Percentiles rank a stretch among this genome's conserved stretches.
phyloP scores from a whole-genome alignment of 2,329 filamentous ascomycete genomes.

The Cercospora sp. region DNA sequence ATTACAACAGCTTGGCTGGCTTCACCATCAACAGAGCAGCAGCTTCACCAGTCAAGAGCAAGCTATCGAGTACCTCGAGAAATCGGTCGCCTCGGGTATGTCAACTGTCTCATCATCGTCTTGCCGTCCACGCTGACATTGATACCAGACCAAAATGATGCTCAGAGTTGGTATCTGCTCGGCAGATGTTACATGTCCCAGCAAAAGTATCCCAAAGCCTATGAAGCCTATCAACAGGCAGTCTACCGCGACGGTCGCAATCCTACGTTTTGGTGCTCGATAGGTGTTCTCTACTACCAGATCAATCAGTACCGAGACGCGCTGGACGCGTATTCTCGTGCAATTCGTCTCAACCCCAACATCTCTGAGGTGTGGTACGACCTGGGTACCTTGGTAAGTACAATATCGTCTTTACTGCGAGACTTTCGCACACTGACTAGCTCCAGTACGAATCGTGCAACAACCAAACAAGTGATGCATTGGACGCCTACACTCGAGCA shows the following conservation, averaged over 20 bases:
- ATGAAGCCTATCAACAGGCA: constrained; percentile 97
- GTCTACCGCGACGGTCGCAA: constrained; percentile 97
- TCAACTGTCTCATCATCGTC: background rate
- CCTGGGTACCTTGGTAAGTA: constrained; percentile 83
- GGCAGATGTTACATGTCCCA: constrained; percentile 99
- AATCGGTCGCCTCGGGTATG: constrained; percentile 89
- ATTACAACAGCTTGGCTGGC: constrained; percentile 93
- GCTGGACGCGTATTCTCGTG: constrained; percentile 93
- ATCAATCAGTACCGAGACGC: constrained; percentile 99
- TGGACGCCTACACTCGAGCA: constrained; percentile 92
- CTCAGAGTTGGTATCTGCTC: constrained; percentile 97
- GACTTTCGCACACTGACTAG: constrained; percentile 36
- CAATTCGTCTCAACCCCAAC: constrained; percentile 94
- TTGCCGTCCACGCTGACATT: background rate
- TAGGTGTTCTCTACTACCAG: constrained; percentile 97
- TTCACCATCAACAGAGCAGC: constrained; percentile 93
- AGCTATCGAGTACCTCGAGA: constrained; percentile 95
- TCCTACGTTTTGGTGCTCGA: constrained; percentile 99
- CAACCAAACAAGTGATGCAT: constrained; percentile 93
- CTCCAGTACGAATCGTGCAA: constrained; percentile 93
- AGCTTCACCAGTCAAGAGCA: constrained; percentile 90
- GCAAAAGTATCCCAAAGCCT: constrained; percentile 97
- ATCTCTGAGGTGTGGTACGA: constrained; percentile 99
- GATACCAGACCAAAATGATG: constrained; percentile 77
- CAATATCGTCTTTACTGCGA: background rate